Evolutionary conservation across 495 filamentous ascomycete species (phyloP).

Genomic region (Gamarada debralockiae): DNA sequence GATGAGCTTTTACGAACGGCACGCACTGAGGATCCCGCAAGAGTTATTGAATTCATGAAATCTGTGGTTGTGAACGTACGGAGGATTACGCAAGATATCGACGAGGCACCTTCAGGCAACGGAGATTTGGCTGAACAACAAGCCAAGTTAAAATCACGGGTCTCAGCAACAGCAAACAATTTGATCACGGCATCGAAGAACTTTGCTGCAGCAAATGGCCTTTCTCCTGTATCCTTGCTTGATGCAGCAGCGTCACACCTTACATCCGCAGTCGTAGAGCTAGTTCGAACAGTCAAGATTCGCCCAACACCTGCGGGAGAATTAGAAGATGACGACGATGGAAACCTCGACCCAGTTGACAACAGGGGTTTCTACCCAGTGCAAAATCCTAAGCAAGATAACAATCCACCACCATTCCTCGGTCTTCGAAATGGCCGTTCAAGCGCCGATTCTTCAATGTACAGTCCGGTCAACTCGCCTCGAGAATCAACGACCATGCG

Average conservation of each 20-base stretch:
- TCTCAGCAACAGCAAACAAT: conserved; percentile 92
- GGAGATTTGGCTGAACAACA: conserved; percentile 46
- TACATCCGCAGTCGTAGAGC: conserved; percentile 76
- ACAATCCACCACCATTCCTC: conserved; percentile 43
- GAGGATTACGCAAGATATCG: conserved; percentile 74
- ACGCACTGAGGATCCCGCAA: conserved; percentile 64
- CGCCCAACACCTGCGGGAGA: conserved; percentile 69
- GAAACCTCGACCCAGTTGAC: conserved; percentile 47
- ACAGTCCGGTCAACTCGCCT: conserved; percentile 51
- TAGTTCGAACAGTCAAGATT: conserved; percentile 81
- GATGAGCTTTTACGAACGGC: conserved; percentile 85
- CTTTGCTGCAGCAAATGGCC: conserved; percentile 70
- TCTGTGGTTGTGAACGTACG: conserved; percentile 74
- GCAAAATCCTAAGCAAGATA: conserved; percentile 27
- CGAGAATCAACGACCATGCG: conserved; percentile 39
- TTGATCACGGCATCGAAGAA: conserved; percentile 92
- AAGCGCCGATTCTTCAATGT: conserved; percentile 49
- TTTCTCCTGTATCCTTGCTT: conserved; percentile 91
- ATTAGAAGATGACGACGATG: conserved; percentile 71
- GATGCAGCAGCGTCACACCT: conserved; percentile 96
- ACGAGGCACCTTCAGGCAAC: conserved; percentile 48
- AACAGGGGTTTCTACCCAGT: conserved; percentile 46
- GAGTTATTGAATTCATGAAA: conserved; percentile 77
- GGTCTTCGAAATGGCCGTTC: conserved; percentile 31
- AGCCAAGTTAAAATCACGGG: conserved; percentile 67